Conservation (phyloP, 495 filamentous ascomycete species). For the Podospora pseudopauciseta region DNA sequence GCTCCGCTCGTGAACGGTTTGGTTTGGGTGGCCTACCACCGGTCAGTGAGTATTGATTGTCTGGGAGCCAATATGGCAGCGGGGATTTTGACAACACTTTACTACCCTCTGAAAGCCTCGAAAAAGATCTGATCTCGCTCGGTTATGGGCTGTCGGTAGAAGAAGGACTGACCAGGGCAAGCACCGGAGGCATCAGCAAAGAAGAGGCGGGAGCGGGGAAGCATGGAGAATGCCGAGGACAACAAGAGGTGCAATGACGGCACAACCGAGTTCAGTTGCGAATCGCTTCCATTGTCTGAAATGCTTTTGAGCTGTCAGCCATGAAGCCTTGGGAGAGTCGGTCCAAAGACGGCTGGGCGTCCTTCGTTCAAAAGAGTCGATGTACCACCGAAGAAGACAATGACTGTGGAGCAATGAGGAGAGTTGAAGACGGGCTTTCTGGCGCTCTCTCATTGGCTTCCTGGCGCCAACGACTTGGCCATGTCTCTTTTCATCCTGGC, state of each 20-base stretch:
- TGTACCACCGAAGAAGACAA: conserved; percentile 1
- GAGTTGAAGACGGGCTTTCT: conserved; percentile 13
- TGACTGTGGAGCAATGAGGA: conserved; percentile 19
- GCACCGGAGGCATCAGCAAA: conserved; percentile 6
- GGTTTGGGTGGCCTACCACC: neutral
- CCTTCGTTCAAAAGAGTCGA: neutral
- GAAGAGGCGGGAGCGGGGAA: conserved; percentile 16
- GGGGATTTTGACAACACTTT: conserved; percentile 3
- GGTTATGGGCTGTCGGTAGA: conserved; percentile 3
- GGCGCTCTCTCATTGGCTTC: conserved; percentile 21
- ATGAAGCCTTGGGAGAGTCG: neutral
- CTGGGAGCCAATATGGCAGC: neutral
- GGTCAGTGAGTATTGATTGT: neutral
- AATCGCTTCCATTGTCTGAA: neutral
- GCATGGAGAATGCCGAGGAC: conserved; percentile 14
- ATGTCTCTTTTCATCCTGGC: neutral
- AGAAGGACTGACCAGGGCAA: neutral
- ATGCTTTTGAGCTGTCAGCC: too few relatives aligned
- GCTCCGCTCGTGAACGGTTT: neutral
- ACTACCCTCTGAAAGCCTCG: neutral
- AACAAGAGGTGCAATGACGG: conserved; percentile 11
- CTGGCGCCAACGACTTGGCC: neutral
- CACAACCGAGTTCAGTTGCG: conserved; percentile 17
- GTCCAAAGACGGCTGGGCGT: neutral
- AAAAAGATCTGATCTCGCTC: neutral